Evolutionary conservation across 2,329 filamentous ascomycete genomes (phyloP), one percentile per base, ranked within the genome.

Genomic region (Phyllosticta paracitricarpa): DNA sequence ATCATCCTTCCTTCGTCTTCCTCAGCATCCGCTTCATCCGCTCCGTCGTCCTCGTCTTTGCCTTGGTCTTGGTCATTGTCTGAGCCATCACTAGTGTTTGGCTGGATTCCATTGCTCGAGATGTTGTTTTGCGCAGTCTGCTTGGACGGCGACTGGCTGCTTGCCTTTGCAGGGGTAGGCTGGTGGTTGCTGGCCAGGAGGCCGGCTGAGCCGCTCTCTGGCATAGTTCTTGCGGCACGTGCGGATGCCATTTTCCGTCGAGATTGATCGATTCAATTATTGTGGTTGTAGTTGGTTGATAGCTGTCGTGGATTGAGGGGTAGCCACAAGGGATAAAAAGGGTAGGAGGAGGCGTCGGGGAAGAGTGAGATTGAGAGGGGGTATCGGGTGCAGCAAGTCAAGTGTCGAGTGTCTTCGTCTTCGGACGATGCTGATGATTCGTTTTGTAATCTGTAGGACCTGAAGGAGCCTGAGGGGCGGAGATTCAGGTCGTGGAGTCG

Each of bases 401-500:
- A 48, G n/a, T 48, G 2, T 48, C n/a, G 40, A 48, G 40, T 19
- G 12, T 7, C n/a, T 48, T n/a, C 70, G 69, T 65, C 69, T 67
- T 66, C 60, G 64, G 62, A 67, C 58, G 66, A 66, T 64, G 67
- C 52, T 40, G 58, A 61, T 58, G 68, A 62, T 70, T 55, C 54
- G 26, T 62, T 68, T 64, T 73, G 70, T 72, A 69, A 64, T 73
- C 64, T 67, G 62, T 63, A 66, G 64, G 70, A 64, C 71, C 69
- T 68, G 68, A 68, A 71, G 72, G 70, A 48, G 73, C 69, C 68
- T 67, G 62, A 66, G 64, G 62, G 63, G 65, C 66, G 14, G 40
- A 30, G 40, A n/a, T 58, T 58, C 63, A 62, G 63, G 63, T 57
- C 61, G 24, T 25, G 17, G 57, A 40, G 62, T 64, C 69, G 72